Evolutionary conservation across 1,139 yeast species (phyloP).

Genomic region (Pichiaceae sp.): DNA sequence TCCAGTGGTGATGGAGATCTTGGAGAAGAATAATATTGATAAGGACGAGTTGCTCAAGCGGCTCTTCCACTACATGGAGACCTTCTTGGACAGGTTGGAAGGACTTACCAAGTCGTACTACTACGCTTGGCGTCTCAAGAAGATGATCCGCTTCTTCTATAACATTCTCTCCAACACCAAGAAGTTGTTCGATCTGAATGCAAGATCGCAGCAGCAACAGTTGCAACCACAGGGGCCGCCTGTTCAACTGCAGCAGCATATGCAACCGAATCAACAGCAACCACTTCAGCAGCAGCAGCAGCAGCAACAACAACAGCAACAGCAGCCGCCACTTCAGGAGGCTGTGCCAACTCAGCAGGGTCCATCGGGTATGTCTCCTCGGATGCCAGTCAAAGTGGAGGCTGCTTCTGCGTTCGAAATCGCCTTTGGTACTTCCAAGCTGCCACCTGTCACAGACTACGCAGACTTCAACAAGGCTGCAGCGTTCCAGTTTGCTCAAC

Average conservation of each 20-base stretch:
- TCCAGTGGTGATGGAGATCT: conserved; percentile 23
- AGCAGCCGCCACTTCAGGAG: conserved; percentile 4
- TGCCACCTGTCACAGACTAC: conserved; percentile 26
- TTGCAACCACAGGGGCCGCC: neutral
- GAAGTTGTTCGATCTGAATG: conserved; percentile 23
- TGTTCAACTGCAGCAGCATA: neutral
- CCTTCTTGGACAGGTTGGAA: conserved; percentile 24
- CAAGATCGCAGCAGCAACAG: conserved; percentile 9
- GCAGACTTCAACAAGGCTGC: conserved; percentile 6
- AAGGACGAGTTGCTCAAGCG: conserved; percentile 22
- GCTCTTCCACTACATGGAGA: conserved; percentile 23
- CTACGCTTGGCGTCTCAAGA: conserved; percentile 28
- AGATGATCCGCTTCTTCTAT: conserved; percentile 25
- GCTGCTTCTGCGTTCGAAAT: conserved; percentile 23
- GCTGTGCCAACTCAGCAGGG: neutral
- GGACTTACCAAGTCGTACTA: conserved; percentile 23
- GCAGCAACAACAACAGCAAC: conserved; percentile 1
- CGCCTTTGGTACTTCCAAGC: conserved; percentile 25
- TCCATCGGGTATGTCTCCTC: neutral
- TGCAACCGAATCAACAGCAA: conserved; percentile 4
- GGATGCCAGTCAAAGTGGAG: conserved; percentile 8
- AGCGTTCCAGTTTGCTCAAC: neutral
- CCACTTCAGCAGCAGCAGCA: conserved; percentile 1
- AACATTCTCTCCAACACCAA: conserved; percentile 24
- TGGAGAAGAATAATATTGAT: conserved; percentile 23